Evolutionary conservation across 306 rosid genomes (phyloP).

Genomic region (Prunus mongolica): DNA sequence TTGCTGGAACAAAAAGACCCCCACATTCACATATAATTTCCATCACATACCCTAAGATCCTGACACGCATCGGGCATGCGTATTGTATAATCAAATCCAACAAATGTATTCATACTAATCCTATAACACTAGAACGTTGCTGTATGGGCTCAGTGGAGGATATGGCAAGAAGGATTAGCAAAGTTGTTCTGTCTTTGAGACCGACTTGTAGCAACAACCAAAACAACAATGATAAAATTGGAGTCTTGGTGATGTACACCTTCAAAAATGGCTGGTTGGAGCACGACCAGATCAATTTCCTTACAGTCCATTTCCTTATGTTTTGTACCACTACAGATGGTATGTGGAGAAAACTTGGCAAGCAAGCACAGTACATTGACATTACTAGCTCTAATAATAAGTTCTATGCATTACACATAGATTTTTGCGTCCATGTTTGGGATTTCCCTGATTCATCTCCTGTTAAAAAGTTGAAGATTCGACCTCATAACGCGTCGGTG

Average conservation of each 20-base stretch:
- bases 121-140: neutral
- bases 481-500: neutral
- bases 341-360: neutral
- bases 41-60: neutral
- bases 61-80: neutral
- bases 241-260: neutral
- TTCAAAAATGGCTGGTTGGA: neutral
- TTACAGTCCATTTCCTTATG: neutral
- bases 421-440: neutral
- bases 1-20: too few species aligned
- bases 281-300: neutral
- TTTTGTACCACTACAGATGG: neutral
- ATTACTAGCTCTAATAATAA: neutral
- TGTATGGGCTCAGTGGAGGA: neutral
- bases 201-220: neutral
- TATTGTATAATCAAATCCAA: neutral
- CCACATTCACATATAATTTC: neutral
- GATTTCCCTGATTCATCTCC: neutral
- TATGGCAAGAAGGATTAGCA: neutral
- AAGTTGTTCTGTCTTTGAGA: neutral
- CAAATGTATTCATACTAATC: neutral
- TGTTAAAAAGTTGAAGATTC: neutral
- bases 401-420: neutral
- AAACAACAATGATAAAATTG: neutral
- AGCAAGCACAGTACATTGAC: neutral